phyloP scores from a whole-genome alignment of 208 protist species.

The Wallacemonas rigidus region DNA sequence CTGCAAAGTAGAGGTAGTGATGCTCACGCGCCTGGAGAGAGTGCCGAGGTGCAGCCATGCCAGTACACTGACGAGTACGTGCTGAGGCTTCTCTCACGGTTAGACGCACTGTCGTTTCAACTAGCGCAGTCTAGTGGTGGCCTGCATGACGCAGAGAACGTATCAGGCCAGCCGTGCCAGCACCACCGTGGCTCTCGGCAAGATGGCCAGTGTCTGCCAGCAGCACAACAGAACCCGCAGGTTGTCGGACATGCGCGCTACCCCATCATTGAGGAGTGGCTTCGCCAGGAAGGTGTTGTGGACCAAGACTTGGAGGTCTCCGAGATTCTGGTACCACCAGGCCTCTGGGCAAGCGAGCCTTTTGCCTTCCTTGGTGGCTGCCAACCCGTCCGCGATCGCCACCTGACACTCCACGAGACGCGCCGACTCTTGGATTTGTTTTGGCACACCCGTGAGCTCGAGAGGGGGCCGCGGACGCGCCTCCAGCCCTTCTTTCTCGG shows the following conservation, averaged over 20 bases:
- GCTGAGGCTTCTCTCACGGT: constrained; percentile 26
- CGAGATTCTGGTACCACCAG: constrained; percentile 59
- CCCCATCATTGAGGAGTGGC: constrained; percentile 66
- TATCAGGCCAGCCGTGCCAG: not conserved
- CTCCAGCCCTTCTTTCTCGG: constrained; percentile 55
- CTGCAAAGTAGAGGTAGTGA: not conserved
- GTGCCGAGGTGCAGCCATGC: not conserved
- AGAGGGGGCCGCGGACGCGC: constrained; percentile 20
- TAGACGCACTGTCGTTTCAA: constrained; percentile 43
- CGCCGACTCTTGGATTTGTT: constrained; percentile 53
- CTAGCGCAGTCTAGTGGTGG: constrained; percentile 1
- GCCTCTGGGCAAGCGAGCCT: constrained; percentile 48
- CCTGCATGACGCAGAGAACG: not conserved
- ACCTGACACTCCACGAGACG: constrained; percentile 44
- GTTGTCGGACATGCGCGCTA: constrained; percentile 15
- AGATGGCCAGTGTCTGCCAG: not conserved
- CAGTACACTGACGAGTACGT: constrained; percentile 31
- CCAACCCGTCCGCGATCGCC: constrained; percentile 63
- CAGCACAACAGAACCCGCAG: not conserved
- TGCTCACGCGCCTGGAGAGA: not conserved
- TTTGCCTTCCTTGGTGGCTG: constrained; percentile 59
- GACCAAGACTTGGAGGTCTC: constrained; percentile 63
- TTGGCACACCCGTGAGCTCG: constrained; percentile 47
- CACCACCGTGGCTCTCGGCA: too few relatives aligned
- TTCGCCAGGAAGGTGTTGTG: constrained; percentile 60